Evolutionary conservation across 768 basidiomycete species (phyloP).

Genomic region (Omphalotus guepiniiformis): DNA sequence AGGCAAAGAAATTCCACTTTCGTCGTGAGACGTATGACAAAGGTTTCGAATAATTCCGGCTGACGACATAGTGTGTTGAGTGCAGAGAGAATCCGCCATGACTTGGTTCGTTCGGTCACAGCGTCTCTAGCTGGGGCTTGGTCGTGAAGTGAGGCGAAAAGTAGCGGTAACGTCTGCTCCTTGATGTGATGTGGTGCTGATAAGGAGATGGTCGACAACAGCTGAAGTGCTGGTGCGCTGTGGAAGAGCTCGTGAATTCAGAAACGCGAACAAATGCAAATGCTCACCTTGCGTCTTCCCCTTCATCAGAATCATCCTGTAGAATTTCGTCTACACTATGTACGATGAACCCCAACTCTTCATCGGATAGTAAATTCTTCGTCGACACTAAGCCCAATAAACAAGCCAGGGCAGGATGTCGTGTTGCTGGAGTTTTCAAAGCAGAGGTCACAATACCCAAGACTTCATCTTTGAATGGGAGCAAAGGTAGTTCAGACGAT

Average conservation of each 20-base stretch:
- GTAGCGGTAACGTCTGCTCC: conserved; percentile 71
- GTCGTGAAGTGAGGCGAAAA: conserved; percentile 76
- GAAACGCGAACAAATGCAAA: neutral
- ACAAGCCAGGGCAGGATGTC: conserved; percentile 58
- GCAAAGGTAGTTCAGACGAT: conserved; percentile 33
- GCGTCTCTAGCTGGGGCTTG: conserved; percentile 52
- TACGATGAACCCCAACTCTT: conserved; percentile 78
- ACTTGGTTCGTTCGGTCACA: conserved; percentile 50
- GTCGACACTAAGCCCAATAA: conserved; percentile 67
- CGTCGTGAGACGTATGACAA: conserved; percentile 71
- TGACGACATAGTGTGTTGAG: conserved; percentile 71
- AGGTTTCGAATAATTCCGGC: conserved; percentile 75
- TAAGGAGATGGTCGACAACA: conserved; percentile 60
- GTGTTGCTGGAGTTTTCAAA: conserved; percentile 45
- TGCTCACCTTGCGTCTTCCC: conserved; percentile 53
- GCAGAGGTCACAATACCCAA: conserved; percentile 61
- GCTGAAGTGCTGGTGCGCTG: conserved; percentile 57
- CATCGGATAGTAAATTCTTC: conserved; percentile 53
- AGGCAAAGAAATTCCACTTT: conserved; percentile 72
- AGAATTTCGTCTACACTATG: conserved; percentile 72
- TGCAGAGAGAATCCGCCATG: conserved; percentile 63
- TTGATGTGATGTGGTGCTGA: conserved; percentile 62
- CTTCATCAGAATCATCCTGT: conserved; percentile 42
- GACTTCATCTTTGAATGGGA: conserved; percentile 71
- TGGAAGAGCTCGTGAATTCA: conserved; percentile 6